These are phyloP conservation scores for Takashimella koratensis DNA, from an alignment of 1,284 basidiomycete genomes.

Conservation along the genomic window DNA sequence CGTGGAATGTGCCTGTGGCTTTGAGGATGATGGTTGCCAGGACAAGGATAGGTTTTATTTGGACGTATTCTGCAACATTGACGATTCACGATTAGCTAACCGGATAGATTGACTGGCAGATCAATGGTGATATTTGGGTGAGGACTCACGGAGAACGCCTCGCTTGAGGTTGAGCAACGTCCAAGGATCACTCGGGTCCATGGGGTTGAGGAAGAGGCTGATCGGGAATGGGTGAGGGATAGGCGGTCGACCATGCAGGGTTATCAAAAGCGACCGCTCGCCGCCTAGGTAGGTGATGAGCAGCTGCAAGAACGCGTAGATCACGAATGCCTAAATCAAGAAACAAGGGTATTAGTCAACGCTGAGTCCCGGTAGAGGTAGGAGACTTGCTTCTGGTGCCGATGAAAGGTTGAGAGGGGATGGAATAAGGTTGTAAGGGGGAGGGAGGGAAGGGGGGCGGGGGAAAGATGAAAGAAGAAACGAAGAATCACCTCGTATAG, in stretches of 20 bases:
- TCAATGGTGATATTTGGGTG: not conserved
- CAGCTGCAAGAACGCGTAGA: conserved; percentile 85
- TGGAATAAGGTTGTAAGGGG: conserved; percentile 4
- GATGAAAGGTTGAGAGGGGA: not conserved
- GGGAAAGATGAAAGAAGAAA: conserved; percentile 6
- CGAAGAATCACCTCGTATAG: conserved; percentile 93
- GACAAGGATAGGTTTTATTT: conserved; percentile 89
- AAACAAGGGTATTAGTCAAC: too few species aligned
- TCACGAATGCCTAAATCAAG: conserved; percentile 98
- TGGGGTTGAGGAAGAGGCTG: conserved; percentile 62
- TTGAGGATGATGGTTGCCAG: conserved; percentile 81
- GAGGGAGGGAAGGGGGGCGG: not conserved
- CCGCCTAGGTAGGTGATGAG: conserved; percentile 85
- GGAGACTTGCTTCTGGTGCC: not conserved
- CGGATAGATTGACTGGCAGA: not conserved
- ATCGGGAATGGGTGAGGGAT: conserved; percentile 83
- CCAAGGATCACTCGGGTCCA: conserved; percentile 89
- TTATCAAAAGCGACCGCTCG: conserved; percentile 84
- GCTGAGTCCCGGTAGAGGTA: too few species aligned
- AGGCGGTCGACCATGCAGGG: conserved; percentile 82
- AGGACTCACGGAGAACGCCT: conserved; percentile 81
- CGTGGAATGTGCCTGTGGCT: conserved; percentile 78
- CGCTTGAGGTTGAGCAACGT: conserved; percentile 91
- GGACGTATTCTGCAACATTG: conserved; percentile 80
- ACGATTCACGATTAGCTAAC: conserved; percentile 1